Evolutionary conservation across 2,329 filamentous ascomycete species (phyloP), one percentile per base, ranked within the genome.

Genomic region (Penicillium sp.): DNA sequence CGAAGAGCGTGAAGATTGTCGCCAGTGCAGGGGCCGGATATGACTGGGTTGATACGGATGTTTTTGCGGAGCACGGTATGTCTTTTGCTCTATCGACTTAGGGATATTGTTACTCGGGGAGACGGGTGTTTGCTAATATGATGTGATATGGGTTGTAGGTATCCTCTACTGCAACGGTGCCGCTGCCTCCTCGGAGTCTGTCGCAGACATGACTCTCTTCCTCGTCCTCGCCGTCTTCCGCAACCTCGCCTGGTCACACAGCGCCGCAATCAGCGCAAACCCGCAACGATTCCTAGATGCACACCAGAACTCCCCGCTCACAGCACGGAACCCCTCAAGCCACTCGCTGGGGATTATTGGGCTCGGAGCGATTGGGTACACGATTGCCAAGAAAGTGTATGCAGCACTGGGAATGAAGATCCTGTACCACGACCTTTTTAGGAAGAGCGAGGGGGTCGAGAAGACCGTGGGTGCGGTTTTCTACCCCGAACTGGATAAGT

Each of bases 211-310:
- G 64, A 86, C 88, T 19, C 81, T 91, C 46, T 88, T 87, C 70
- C 84, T 90, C 68, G 85, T 92, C 67, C 84, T 93, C 54, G 85
- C 85, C 8, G 87, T 86, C 15, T 92, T 91, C 79, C 87, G 90
- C 56, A 83, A 86, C 50, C 83, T 92, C 13, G 82, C 86, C 1
- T 91, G 88, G 85, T 88, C 85, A 64, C 83, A 86, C 55, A 71
- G 80, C 1, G 85, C 87, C 1, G 88, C 88, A 0, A 74, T 82
- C 3, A 79, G 79, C 3, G 73, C 77, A 17, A 75, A 81, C 58
- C 70, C 80, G 0, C 65, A 72, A 0, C 67, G 78, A 13, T 91
- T 91, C 73, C 73, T 75, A 23, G 78, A 84, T 64, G 88, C 88
- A 62, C 89, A 91, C 71, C 79, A 79, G 13, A 81, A 83, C 60